Conservation (phyloP, 2,329 filamentous ascomycete species). For the Fusarium sp. region DNA sequence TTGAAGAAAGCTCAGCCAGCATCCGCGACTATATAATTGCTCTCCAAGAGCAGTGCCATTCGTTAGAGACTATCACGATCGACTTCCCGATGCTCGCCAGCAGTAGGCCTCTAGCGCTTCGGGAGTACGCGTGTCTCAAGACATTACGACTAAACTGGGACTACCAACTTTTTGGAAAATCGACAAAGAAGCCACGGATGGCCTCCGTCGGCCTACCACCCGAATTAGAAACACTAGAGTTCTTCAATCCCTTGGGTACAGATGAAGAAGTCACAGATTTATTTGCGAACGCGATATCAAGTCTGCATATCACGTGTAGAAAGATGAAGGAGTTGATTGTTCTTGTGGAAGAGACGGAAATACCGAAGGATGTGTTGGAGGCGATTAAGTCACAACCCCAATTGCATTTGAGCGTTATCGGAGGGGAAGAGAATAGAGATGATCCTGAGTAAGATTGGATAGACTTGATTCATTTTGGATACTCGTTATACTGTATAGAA, state of each 20-base stretch:
- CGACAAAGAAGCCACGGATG: slow-evolving; percentile 57
- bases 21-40: slow-evolving; percentile 60
- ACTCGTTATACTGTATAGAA: background rate
- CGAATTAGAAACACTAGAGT: slow-evolving; percentile 57
- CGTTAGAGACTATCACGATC: slow-evolving; percentile 58
- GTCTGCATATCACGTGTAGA: slow-evolving; percentile 50
- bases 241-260: slow-evolving; percentile 58
- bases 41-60: slow-evolving; percentile 54
- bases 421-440: slow-evolving; percentile 22
- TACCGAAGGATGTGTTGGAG: slow-evolving; percentile 51
- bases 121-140: slow-evolving; percentile 56
- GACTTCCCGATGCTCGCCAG: slow-evolving; percentile 56
- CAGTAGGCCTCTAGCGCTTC: slow-evolving; percentile 55
- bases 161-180: slow-evolving; percentile 60
- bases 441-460: background rate
- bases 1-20: slow-evolving; percentile 61
- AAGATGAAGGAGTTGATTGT: slow-evolving; percentile 55
- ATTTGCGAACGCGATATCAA: slow-evolving; percentile 55
- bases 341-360: slow-evolving; percentile 48
- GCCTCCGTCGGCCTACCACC: slow-evolving; percentile 61
- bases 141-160: slow-evolving; percentile 59
- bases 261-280: slow-evolving; percentile 61
- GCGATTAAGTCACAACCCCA: slow-evolving; percentile 50
- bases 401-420: slow-evolving; percentile 51
- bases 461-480: background rate